phyloP scores from a whole-genome alignment of 2,329 filamentous ascomycete genomes.

The Penicillium sp. region DNA sequence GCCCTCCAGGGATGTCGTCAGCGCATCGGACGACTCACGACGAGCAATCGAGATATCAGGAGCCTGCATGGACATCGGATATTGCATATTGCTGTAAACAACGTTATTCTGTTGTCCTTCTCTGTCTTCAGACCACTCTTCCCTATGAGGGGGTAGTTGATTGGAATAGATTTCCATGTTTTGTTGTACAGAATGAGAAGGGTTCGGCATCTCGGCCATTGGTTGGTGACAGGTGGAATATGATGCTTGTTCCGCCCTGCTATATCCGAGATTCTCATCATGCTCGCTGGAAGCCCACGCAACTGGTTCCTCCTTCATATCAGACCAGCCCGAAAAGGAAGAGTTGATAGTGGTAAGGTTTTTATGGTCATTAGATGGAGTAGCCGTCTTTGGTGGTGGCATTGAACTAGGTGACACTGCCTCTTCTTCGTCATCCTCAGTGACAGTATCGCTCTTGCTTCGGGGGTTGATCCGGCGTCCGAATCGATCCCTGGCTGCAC shows the following conservation, averaged over 20 bases:
- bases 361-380: conserved; percentile 17
- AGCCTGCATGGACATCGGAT: conserved; percentile 30
- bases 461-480: conserved; percentile 21
- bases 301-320: conserved; percentile 27
- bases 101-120: conserved; percentile 27
- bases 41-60: conserved; percentile 31
- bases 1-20: conserved; percentile 34
- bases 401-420: conserved; percentile 32
- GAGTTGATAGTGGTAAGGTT: conserved; percentile 21
- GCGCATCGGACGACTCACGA: conserved; percentile 37
- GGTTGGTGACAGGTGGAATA: conserved; percentile 25
- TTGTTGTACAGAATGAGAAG: conserved; percentile 17
- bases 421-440: conserved; percentile 25
- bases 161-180: conserved; percentile 17
- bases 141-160: conserved; percentile 19
- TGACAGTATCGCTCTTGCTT: conserved; percentile 18
- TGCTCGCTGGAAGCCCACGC: conserved; percentile 29
- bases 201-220: conserved; percentile 19
- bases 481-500: conserved; percentile 39
- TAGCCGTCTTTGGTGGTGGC: conserved; percentile 18
- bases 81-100: conserved; percentile 35
- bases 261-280: conserved; percentile 26
- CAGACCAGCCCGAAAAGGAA: conserved; percentile 31
- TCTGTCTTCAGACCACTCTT: conserved; percentile 31
- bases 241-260: conserved; percentile 19